Evolutionary conservation across 805 yeast species (phyloP), one percentile per base, ranked within the genome.

Genomic region (Komagataella mondaviorum): DNA sequence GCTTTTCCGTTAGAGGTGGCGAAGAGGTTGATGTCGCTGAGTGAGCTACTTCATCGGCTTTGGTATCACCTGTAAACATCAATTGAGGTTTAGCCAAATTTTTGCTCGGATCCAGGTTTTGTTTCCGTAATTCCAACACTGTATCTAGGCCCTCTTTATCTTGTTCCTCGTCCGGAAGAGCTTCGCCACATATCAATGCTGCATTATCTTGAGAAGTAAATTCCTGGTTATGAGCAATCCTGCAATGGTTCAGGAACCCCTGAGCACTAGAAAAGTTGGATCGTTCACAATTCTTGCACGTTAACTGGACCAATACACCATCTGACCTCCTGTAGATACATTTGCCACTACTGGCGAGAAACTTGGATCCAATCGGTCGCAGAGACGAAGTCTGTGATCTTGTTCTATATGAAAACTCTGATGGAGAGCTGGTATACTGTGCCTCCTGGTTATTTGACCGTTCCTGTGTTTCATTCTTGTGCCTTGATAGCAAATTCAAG

Each of bases 191-290:
- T 20, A 71, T 71, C 55, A 81, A 64, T 0, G 90, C 88, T 1
- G 93, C 90, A 12, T 83, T 75, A 55, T 83, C 88, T 58, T 85
- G 91, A 6, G 84, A 78, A 5, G 82, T 75, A 55, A 76, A 85
- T 52, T 81, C 87, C 51, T 75, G 77, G n/a, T 77, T 68, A 62
- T 86, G 95, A 6, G 89, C 85, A 23, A 83, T 73, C 53, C 93
- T 71, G 51, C 84, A 77, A 63, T 86, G 95, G 62, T 85, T 86
- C 44, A 85, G 72, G 57, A 86, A 84, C 14, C 93, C 93, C 60
- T 86, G 93, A 0, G 89, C 87, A 12, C 85, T 78, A 6, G 87
- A 81, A 60, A 86, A 86, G 55, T 84, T 85, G 46, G 80, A 73
- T 50, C 90, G 64, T 8, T 71, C 74, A 64, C 95, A 86, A 49